phyloP scores from a whole-genome alignment of 495 filamentous ascomycete genomes.

The Penicillium arizonense region DNA sequence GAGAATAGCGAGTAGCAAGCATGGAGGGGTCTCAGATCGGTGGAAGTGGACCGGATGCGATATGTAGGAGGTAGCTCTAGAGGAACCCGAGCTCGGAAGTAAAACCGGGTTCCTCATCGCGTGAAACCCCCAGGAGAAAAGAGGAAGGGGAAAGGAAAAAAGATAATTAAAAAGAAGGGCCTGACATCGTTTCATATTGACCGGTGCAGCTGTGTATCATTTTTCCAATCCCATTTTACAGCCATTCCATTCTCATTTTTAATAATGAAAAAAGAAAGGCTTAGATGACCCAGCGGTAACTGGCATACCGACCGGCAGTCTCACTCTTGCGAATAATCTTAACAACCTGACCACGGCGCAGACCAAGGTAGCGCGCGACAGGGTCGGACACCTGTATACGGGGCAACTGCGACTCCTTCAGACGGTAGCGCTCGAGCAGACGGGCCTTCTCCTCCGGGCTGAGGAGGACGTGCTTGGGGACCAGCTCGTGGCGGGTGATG shows the following conservation, averaged over 20 bases:
- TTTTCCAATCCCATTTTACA: background rate
- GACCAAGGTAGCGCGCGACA: conserved; percentile 85
- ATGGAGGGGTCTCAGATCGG: background rate
- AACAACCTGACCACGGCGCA: conserved; percentile 92
- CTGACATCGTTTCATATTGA: background rate
- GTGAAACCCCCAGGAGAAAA: background rate
- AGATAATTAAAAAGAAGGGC: background rate
- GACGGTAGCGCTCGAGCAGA: conserved; percentile 80
- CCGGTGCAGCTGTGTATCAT: background rate
- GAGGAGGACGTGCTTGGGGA: conserved; percentile 89
- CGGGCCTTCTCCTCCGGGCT: conserved; percentile 84
- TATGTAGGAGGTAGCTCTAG: background rate
- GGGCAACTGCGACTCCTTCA: conserved; percentile 96
- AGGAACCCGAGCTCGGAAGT: background rate
- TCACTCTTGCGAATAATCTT: conserved; percentile 91
- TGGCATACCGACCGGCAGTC: conserved; percentile 56
- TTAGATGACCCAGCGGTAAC: conserved; percentile 66
- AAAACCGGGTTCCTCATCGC: background rate
- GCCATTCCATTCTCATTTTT: background rate
- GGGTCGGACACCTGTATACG: conserved; percentile 89
- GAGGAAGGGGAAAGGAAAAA: background rate
- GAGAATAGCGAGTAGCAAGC: background rate
- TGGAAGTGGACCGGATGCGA: conserved; percentile 13
- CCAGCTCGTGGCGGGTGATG: conserved; percentile 96
- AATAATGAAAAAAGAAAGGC: background rate